Evolutionary conservation across 495 filamentous ascomycete species (phyloP).

Genomic region (Aspergillus sparsus): DNA sequence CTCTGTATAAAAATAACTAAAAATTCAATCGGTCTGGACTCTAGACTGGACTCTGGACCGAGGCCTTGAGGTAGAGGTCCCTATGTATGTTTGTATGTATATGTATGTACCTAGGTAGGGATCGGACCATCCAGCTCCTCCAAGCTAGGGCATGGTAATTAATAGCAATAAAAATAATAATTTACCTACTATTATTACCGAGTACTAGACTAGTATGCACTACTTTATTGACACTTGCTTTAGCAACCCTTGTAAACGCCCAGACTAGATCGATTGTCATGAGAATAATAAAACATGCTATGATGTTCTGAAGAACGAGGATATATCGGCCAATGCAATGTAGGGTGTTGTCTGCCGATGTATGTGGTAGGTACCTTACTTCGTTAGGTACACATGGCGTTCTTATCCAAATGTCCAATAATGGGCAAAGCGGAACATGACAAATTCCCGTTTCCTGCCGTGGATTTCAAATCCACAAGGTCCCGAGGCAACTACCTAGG

Average conservation of each 20-base stretch:
- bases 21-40: too few species aligned
- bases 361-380: neutral
- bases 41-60: neutral
- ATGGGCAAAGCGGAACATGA: neutral
- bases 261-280: too few species aligned
- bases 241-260: too few species aligned
- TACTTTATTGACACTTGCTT: too few species aligned
- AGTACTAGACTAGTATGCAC: too few species aligned
- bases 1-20: too few species aligned
- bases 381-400: neutral
- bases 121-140: too few species aligned
- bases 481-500: neutral
- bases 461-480: neutral
- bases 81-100: too few species aligned
- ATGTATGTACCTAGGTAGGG: too few species aligned
- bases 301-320: constrained; percentile 3
- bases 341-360: neutral
- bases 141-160: too few species aligned
- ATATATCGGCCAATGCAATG: neutral
- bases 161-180: neutral
- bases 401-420: constrained; percentile 1
- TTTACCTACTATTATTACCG: neutral
- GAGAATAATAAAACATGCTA: too few species aligned
- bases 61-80: neutral
- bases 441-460: neutral